Percentiles rank a stretch among this genome's conserved stretches.
Evolutionary conservation across 2,329 filamentous ascomycete species (phyloP).

Genomic region (Talaromyces verruculosus): DNA sequence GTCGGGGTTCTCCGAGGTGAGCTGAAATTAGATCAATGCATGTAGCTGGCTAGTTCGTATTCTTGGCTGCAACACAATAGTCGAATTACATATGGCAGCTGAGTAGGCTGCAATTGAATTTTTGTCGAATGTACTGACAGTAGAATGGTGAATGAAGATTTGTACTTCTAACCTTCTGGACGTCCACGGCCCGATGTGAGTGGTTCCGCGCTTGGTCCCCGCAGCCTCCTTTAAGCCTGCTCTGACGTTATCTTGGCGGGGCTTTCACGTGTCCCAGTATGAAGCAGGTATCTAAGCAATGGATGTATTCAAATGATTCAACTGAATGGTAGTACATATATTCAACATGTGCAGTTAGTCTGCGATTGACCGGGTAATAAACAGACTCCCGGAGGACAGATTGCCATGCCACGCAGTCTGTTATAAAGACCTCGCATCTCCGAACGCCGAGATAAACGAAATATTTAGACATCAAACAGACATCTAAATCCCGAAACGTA

Average conservation of each 20-base stretch:
- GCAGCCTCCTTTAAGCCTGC: not conserved
- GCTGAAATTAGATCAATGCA: constrained; percentile 1
- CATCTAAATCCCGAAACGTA: not conserved
- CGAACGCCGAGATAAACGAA: not conserved
- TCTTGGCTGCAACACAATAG: not conserved
- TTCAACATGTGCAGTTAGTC: constrained; percentile 3
- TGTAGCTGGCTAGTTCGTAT: constrained; percentile 1
- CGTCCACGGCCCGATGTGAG: not conserved
- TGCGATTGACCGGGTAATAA: not conserved
- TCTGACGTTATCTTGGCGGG: constrained; percentile 23
- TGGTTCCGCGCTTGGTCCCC: constrained; percentile 8
- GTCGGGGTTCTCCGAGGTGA: constrained; percentile 8
- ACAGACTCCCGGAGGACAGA: not conserved
- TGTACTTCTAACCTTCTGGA: not conserved
- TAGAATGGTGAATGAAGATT: not conserved
- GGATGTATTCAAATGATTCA: not conserved
- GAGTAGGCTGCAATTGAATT: not conserved
- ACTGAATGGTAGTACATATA: constrained; percentile 12
- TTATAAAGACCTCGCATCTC: not conserved
- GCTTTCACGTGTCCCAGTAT: constrained; percentile 3
- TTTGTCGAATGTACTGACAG: not conserved
- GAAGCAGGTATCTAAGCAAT: not conserved
- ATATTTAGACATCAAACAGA: not conserved
- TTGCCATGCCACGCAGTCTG: not conserved
- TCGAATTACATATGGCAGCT: not conserved